These are phyloP conservation scores for Tetrahymena elliotti DNA, from an alignment of 73 alveolate species.

Conservation along the genomic window DNA sequence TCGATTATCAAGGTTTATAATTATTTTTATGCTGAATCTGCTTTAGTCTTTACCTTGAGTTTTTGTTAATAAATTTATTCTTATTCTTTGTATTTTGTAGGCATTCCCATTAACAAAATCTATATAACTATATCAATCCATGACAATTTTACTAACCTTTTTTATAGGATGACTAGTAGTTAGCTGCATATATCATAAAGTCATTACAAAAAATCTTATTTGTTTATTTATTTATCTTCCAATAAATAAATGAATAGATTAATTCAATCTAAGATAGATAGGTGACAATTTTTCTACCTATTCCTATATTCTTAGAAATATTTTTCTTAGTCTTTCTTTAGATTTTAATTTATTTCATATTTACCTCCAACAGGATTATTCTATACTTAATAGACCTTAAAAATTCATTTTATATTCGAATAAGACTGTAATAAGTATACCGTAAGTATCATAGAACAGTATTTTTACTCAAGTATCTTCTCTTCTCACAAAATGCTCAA, in stretches of 20 bases:
- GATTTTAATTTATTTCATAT: neutral
- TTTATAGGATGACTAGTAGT: neutral
- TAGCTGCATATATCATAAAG: neutral
- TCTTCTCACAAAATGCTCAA: neutral
- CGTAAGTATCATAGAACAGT: neutral
- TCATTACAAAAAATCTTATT: neutral
- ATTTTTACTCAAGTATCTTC: too few relatives aligned
- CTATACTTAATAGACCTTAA: neutral
- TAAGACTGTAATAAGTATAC: too few relatives aligned
- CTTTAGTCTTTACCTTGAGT: neutral
- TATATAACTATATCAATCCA: neutral
- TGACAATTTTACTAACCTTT: neutral
- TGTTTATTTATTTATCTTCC: too few relatives aligned
- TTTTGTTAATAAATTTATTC: neutral
- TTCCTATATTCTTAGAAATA: neutral
- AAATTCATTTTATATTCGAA: neutral
- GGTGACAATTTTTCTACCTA: too few relatives aligned
- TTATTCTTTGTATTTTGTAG: neutral
- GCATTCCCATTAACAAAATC: neutral
- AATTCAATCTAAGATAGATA: neutral
- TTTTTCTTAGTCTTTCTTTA: neutral
- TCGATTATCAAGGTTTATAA: neutral
- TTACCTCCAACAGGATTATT: neutral
- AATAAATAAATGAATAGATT: too few relatives aligned
- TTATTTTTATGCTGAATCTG: neutral